Evolutionary conservation across 1,284 basidiomycete species (phyloP).

Genomic region (Phellopilus nigrolimitatus): DNA sequence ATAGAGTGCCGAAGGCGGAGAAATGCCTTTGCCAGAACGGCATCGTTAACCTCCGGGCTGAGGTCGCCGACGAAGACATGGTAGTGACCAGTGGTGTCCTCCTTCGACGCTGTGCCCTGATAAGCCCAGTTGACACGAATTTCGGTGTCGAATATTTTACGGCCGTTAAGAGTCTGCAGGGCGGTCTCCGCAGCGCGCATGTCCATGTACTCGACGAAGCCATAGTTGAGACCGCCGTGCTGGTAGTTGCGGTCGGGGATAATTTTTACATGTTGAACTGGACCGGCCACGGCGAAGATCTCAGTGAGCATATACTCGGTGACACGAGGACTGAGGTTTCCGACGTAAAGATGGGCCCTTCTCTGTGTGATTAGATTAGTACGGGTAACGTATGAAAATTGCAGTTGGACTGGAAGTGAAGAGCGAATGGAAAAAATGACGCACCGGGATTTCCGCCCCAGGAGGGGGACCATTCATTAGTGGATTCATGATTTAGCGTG

Average conservation of each 20-base stretch:
- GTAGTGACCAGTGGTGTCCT: conserved; percentile 93
- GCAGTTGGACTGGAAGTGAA: conserved; percentile 2
- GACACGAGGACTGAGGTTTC: conserved; percentile 91
- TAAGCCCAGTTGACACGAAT: conserved; percentile 98
- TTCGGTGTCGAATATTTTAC: conserved; percentile 97
- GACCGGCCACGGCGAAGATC: conserved; percentile 93
- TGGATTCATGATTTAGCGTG: conserved; percentile 66
- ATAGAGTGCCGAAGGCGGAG: conserved; percentile 89
- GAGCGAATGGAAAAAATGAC: conserved; percentile 27
- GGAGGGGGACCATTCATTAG: conserved; percentile 51
- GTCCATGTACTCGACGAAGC: conserved; percentile 96
- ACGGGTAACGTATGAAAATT: conserved; percentile 30
- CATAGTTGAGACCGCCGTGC: conserved; percentile 96
- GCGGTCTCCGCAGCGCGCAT: conserved; percentile 98
- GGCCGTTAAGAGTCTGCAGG: conserved; percentile 92
- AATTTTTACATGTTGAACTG: conserved; percentile 97
- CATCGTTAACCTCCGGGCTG: conserved; percentile 96
- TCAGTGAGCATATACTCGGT: conserved; percentile 94
- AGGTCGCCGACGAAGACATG: conserved; percentile 99
- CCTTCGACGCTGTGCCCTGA: conserved; percentile 93
- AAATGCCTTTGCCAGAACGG: conserved; percentile 96
- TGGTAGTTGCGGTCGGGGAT: conserved; percentile 98
- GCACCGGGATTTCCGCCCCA: conserved; percentile 70
- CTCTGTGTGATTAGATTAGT: conserved; percentile 40
- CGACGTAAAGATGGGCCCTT: conserved; percentile 94